These are phyloP conservation scores for Eimeria sp. DNA, from an alignment of 169 alveolate genomes.

Conservation along the genomic window DNA sequence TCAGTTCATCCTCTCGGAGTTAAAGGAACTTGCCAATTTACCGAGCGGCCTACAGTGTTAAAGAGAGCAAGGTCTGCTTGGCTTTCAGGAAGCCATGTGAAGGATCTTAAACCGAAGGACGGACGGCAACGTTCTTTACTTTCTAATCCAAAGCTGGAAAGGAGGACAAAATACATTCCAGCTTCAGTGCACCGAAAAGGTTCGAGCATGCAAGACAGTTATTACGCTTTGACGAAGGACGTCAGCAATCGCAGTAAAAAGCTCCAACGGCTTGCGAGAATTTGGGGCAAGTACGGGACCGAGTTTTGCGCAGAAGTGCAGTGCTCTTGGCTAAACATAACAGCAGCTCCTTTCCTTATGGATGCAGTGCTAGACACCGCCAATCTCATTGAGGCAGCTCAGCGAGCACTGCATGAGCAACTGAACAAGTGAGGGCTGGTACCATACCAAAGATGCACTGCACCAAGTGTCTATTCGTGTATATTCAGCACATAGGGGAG, in stretches of 20 bases:
- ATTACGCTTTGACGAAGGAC: not conserved
- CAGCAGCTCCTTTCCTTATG: constrained; percentile 79
- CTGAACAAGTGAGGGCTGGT: constrained; percentile 13
- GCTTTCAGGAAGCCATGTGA: constrained; percentile 9
- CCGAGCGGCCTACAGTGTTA: constrained; percentile 33
- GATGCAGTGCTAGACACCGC: constrained; percentile 80
- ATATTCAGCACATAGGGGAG: not conserved
- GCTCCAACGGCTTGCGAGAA: constrained; percentile 14
- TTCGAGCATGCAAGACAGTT: not conserved
- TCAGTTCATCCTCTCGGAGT: not conserved
- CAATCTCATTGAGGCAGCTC: constrained; percentile 70
- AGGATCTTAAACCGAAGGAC: not conserved
- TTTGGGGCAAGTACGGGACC: constrained; percentile 62
- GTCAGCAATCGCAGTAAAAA: constrained; percentile 5
- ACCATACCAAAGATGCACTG: not conserved
- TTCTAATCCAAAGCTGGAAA: not conserved
- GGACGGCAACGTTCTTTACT: constrained; percentile 1
- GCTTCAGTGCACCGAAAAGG: not conserved
- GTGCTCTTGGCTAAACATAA: constrained; percentile 77
- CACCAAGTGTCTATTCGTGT: not conserved
- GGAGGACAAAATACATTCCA: constrained; percentile 11
- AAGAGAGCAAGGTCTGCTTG: constrained; percentile 9
- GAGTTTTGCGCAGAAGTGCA: constrained; percentile 49
- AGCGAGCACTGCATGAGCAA: constrained; percentile 48
- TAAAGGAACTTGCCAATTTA: not conserved